Percentiles rank a stretch among this genome's conserved stretches.
Evolutionary conservation across 108 stramenopile genomes (phyloP).

Genomic region (Stephanodiscus minutulus): DNA sequence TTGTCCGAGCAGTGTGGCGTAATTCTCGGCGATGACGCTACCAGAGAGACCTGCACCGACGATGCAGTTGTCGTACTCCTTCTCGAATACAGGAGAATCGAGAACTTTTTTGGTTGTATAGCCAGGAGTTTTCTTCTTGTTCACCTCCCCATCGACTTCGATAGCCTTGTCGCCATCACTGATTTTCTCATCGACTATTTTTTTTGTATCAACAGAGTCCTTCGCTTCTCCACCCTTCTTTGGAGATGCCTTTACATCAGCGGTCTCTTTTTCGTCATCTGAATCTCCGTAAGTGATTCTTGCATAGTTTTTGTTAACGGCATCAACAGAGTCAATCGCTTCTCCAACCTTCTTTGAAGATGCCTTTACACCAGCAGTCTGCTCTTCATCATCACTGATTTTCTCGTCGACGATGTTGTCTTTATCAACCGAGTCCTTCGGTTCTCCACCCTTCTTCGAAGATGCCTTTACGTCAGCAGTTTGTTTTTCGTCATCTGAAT

Average conservation of each 20-base stretch:
- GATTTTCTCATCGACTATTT: constrained; percentile 1
- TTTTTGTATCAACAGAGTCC: not conserved
- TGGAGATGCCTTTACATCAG: constrained; percentile 8
- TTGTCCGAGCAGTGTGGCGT: constrained; percentile 54
- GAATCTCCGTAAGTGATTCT: constrained; percentile 7
- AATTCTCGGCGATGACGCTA: constrained; percentile 77
- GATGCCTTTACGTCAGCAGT: constrained; percentile 14
- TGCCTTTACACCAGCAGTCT: constrained; percentile 4
- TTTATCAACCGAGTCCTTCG: not conserved
- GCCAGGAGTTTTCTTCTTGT: no score
- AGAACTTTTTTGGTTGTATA: not conserved
- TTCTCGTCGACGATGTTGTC: no score
- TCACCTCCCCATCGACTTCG: no score
- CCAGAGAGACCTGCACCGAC: constrained; percentile 82
- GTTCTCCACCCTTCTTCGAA: constrained; percentile 6
- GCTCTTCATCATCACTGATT: no score
- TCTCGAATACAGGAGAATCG: constrained; percentile 5
- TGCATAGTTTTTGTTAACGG: not conserved
- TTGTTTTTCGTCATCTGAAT: constrained; percentile 28
- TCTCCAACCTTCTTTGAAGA: constrained; percentile 13
- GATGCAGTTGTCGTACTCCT: constrained; percentile 72
- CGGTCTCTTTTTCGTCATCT: constrained; percentile 28
- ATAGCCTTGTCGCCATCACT: not conserved
- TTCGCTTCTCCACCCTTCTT: constrained; percentile 7
- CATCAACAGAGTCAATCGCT: not conserved